A percentile compares a stretch with the other conserved stretches of the same genome.
These are phyloP conservation scores for Dactylellina leptospora DNA, from an alignment of 2,329 filamentous ascomycete genomes.

Conservation along the genomic window DNA sequence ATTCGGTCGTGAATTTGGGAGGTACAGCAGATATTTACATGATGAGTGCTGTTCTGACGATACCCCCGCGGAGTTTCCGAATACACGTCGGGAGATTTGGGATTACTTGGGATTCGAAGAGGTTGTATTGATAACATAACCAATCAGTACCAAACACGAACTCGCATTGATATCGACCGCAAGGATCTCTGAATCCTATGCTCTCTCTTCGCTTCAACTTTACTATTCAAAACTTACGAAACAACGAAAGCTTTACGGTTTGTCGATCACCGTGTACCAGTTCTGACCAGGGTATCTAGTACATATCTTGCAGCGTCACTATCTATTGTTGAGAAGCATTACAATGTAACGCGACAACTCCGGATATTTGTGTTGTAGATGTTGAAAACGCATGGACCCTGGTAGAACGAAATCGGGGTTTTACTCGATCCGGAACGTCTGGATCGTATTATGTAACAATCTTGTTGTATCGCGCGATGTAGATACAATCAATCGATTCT, in stretches of 20 bases:
- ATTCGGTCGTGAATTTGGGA: no score
- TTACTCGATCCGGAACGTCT: not conserved
- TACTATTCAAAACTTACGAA: not conserved
- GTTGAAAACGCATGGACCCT: slow-evolving; percentile 1
- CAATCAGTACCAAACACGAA: slow-evolving; percentile 11
- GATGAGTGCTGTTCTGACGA: no score
- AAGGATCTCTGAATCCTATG: not conserved
- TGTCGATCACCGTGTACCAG: not conserved
- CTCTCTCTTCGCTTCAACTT: not conserved
- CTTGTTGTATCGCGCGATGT: slow-evolving; percentile 1
- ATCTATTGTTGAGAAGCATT: not conserved
- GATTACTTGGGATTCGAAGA: not conserved
- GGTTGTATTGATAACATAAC: not conserved
- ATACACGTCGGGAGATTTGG: not conserved
- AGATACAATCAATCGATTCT: not conserved
- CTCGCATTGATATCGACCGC: not conserved
- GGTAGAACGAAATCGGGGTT: not conserved
- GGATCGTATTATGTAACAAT: not conserved
- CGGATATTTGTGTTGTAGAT: not conserved
- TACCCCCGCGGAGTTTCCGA: no score
- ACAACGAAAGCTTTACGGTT: not conserved
- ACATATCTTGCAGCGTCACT: not conserved
- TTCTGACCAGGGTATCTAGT: not conserved
- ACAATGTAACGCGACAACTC: not conserved
- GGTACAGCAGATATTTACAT: no score